These are phyloP conservation scores for Colletotrichum sp. DNA, from an alignment of 2,329 filamentous ascomycete species.

Conservation along the genomic window DNA sequence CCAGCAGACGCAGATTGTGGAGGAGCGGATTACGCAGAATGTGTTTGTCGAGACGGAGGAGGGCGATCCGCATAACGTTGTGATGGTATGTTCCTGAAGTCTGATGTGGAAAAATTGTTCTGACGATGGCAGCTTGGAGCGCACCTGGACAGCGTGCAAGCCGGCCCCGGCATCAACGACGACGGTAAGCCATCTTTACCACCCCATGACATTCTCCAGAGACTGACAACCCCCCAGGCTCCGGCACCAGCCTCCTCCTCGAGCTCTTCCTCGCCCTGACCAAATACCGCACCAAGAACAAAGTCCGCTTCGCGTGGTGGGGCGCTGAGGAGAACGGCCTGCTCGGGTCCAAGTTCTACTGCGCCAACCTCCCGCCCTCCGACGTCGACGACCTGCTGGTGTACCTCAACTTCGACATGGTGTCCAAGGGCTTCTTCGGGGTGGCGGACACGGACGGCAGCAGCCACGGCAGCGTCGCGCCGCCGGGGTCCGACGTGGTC, in stretches of 20 bases:
- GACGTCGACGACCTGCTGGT: slow-evolving; percentile 41
- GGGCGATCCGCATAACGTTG: slow-evolving; percentile 46
- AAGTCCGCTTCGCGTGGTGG: slow-evolving; percentile 50
- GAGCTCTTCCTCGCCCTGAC: slow-evolving; percentile 44
- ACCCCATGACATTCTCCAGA: no score
- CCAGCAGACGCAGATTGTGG: slow-evolving; percentile 38
- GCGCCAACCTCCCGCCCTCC: slow-evolving; percentile 33
- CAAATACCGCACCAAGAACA: slow-evolving; percentile 38
- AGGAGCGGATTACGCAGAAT: slow-evolving; percentile 47
- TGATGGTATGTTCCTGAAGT: slow-evolving; percentile 28
- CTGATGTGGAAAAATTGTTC: not conserved
- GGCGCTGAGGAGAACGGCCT: slow-evolving; percentile 50
- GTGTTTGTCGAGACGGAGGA: slow-evolving; percentile 50
- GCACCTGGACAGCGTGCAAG: slow-evolving; percentile 48
- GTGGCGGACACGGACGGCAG: slow-evolving; percentile 40
- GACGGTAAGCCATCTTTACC: slow-evolving; percentile 36
- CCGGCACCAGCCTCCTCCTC: slow-evolving; percentile 44
- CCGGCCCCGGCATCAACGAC: slow-evolving; percentile 51
- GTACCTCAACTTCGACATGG: slow-evolving; percentile 50
- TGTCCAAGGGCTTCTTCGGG: slow-evolving; percentile 38
- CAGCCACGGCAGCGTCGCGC: slow-evolving; percentile 39
- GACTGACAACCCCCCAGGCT: slow-evolving; percentile 27
- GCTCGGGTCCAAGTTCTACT: slow-evolving; percentile 39
- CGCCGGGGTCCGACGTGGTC: slow-evolving; percentile 34
- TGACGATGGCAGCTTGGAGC: slow-evolving; percentile 36